A percentile compares a stretch with the other conserved stretches of the same genome.
Evolutionary conservation across 2,329 filamentous ascomycete species (phyloP).

Genomic region (Aspergillus flavus): DNA sequence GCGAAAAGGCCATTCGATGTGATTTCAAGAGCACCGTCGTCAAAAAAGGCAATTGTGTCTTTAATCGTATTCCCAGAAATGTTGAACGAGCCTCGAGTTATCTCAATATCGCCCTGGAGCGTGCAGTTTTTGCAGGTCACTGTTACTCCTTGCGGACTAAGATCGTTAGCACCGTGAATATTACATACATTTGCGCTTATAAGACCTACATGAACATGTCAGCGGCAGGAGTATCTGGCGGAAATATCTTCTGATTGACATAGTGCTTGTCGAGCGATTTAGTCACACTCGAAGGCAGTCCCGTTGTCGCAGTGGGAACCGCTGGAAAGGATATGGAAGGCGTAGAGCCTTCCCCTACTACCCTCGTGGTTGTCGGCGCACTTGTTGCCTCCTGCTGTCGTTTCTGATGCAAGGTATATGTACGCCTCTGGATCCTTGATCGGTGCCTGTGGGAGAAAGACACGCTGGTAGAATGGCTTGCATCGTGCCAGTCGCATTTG

Average conservation of each 20-base stretch:
- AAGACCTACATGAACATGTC: constrained; percentile 6
- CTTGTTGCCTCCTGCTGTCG: background rate
- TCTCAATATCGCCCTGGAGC: constrained; percentile 19
- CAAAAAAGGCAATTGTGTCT: constrained; percentile 20
- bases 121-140: constrained; percentile 25
- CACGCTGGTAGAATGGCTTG: constrained; percentile 17
- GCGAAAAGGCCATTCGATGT: constrained; percentile 20
- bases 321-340: background rate
- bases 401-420: background rate
- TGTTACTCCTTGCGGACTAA: constrained; percentile 20
- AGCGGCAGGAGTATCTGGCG: constrained; percentile 3
- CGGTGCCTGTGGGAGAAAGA: constrained; percentile 19
- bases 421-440: constrained; percentile 11
- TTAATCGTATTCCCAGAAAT: constrained; percentile 14
- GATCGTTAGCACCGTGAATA: background rate
- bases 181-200: too few relatives aligned
- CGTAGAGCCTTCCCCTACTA: background rate
- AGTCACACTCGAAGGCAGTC: constrained; percentile 2
- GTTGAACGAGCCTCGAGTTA: constrained; percentile 21
- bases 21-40: constrained; percentile 22
- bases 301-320: background rate
- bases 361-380: background rate
- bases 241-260: constrained; percentile 4
- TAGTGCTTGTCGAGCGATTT: constrained; percentile 7
- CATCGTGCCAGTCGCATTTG: constrained; percentile 20